Percentiles rank a stretch among this genome's conserved stretches.
Evolutionary conservation across 106 monocot genomes (phyloP).

Genomic region (Dactylorhiza incarnata): DNA sequence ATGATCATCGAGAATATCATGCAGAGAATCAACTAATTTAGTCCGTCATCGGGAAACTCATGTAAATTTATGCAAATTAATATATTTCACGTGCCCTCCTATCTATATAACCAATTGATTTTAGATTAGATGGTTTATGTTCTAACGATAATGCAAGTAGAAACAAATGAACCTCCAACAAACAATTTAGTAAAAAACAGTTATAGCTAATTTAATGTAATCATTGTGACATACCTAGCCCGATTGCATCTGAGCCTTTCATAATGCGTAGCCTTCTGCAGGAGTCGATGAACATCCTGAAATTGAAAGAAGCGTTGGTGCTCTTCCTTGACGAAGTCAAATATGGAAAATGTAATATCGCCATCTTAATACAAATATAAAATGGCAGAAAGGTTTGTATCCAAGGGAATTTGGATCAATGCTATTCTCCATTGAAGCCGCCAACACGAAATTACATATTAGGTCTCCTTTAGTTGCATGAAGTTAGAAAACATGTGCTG

Average conservation of each 20-base stretch:
- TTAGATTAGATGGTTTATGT: too few relatives aligned
- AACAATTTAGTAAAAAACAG: background rate
- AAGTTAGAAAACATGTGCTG: background rate
- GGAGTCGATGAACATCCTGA: conserved; percentile 58
- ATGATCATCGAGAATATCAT: too few relatives aligned
- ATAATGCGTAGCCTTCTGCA: conserved; percentile 70
- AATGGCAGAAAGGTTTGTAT: background rate
- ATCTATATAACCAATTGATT: too few relatives aligned
- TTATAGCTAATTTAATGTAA: background rate
- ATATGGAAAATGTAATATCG: background rate
- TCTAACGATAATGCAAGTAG: background rate
- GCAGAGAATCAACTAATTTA: too few relatives aligned
- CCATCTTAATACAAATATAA: background rate
- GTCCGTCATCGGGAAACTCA: too few relatives aligned
- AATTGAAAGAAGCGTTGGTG: background rate
- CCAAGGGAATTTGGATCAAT: too few relatives aligned
- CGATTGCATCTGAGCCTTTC: conserved; percentile 79
- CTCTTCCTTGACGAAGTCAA: background rate
- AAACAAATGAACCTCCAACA: background rate
- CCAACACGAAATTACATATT: background rate
- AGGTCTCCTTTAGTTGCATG: background rate
- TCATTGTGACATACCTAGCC: conserved; percentile 42
- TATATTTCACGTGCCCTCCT: too few relatives aligned
- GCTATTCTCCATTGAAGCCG: too few relatives aligned
- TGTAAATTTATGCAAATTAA: too few relatives aligned